Evolutionary conservation across 805 yeast species (phyloP).

Genomic region (Candida wancherniae): DNA sequence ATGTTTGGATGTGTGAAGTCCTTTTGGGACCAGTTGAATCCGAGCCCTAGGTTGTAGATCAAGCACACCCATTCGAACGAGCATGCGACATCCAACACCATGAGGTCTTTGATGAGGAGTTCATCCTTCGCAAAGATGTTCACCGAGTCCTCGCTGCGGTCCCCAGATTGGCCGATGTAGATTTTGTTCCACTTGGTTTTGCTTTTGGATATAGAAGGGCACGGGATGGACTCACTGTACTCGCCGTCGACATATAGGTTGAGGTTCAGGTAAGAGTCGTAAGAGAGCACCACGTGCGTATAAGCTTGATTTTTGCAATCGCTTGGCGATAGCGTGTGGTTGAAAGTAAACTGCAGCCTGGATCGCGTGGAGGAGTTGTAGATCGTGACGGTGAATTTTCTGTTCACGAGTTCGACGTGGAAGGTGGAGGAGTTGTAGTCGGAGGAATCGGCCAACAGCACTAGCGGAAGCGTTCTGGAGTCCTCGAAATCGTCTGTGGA

Average conservation of each 20-base stretch:
- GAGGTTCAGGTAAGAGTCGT: slow-evolving; percentile 33
- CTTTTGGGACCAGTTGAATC: slow-evolving; percentile 44
- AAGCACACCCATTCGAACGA: slow-evolving; percentile 50
- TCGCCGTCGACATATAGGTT: slow-evolving; percentile 49
- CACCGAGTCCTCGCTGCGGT: slow-evolving; percentile 5
- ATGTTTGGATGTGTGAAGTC: slow-evolving; percentile 31
- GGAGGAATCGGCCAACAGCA: slow-evolving; percentile 26
- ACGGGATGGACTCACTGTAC: slow-evolving; percentile 39
- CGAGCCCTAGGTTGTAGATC: slow-evolving; percentile 42
- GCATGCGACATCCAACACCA: slow-evolving; percentile 33
- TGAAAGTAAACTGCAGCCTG: slow-evolving; percentile 29
- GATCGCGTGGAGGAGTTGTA: slow-evolving; percentile 21
- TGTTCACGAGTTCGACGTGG: slow-evolving; percentile 25
- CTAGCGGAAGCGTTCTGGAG: slow-evolving; percentile 13
- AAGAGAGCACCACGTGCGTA: slow-evolving; percentile 33
- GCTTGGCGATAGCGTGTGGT: slow-evolving; percentile 21
- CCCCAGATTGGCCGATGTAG: slow-evolving; percentile 25
- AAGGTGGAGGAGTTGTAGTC: slow-evolving; percentile 20
- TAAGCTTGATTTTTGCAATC: slow-evolving; percentile 18
- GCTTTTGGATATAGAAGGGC: slow-evolving; percentile 27
- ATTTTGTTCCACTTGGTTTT: slow-evolving; percentile 32
- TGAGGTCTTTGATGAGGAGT: slow-evolving; percentile 32
- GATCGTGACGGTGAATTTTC: slow-evolving; percentile 26
- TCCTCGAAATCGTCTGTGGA: slow-evolving; percentile 10
- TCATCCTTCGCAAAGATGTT: slow-evolving; percentile 20